These are phyloP conservation scores for Astrothelium subdiscretum DNA, from an alignment of 495 filamentous ascomycete genomes.

Conservation along the genomic window DNA sequence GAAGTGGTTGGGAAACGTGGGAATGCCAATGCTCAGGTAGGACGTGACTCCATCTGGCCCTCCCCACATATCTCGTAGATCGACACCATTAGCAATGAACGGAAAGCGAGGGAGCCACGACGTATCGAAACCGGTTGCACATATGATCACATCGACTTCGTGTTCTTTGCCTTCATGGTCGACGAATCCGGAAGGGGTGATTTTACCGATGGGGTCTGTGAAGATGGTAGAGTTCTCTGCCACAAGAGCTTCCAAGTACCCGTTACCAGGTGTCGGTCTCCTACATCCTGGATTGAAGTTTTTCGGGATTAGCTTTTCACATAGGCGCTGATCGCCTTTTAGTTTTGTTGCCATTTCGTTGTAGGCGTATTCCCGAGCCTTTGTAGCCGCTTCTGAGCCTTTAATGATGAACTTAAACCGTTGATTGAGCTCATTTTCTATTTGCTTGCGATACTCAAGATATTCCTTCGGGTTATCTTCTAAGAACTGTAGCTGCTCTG, in stretches of 20 bases:
- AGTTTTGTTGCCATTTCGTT: slow-evolving; percentile 27
- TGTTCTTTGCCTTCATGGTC: slow-evolving; percentile 24
- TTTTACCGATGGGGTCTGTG: slow-evolving; percentile 22
- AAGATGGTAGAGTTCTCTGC: slow-evolving; percentile 25
- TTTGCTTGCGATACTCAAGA: slow-evolving; percentile 30
- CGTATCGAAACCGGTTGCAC: slow-evolving; percentile 32
- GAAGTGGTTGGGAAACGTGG: slow-evolving; percentile 27
- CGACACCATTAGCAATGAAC: slow-evolving; percentile 20
- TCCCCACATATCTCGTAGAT: slow-evolving; percentile 25
- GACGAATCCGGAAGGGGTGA: slow-evolving; percentile 23
- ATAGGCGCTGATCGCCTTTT: slow-evolving; percentile 19
- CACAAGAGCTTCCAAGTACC: slow-evolving; percentile 28
- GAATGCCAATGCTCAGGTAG: slow-evolving; percentile 25
- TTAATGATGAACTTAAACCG: slow-evolving; percentile 35
- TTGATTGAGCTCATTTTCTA: slow-evolving; percentile 35
- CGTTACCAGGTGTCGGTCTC: slow-evolving; percentile 26
- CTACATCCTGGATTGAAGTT: slow-evolving; percentile 30
- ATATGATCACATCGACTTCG: slow-evolving; percentile 29
- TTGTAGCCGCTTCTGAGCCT: slow-evolving; percentile 23
- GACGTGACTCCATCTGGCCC: slow-evolving; percentile 15
- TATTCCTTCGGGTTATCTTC: slow-evolving; percentile 26
- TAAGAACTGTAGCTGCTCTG: slow-evolving; percentile 23
- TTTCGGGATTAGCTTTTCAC: slow-evolving; percentile 27
- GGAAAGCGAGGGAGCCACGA: slow-evolving; percentile 29
- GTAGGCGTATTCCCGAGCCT: slow-evolving; percentile 22